These are phyloP conservation scores for Groenewaldozyma auringiensis DNA, from an alignment of 1,139 yeast genomes.

Conservation along the genomic window DNA sequence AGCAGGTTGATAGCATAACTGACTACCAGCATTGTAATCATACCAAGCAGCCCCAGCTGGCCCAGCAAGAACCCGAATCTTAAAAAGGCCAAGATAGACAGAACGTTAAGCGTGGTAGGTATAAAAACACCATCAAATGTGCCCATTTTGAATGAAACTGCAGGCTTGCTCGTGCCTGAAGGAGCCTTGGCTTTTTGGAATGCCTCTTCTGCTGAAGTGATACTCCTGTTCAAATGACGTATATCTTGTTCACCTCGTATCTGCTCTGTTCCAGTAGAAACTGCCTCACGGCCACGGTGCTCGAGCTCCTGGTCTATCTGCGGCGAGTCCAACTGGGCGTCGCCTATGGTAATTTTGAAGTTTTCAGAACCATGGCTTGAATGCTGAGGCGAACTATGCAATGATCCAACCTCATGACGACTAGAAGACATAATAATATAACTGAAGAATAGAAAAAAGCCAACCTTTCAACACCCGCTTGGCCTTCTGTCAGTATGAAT, in stretches of 20 bases:
- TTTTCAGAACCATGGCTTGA: constrained; percentile 1
- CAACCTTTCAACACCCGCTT: no score
- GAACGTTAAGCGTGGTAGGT: constrained; percentile 68
- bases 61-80: constrained; percentile 76
- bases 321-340: neutral
- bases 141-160: constrained; percentile 24
- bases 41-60: constrained; percentile 66
- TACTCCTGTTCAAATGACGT: constrained; percentile 11
- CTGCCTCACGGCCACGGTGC: constrained; percentile 11
- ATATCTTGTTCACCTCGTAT: neutral
- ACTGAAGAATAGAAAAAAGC: no score
- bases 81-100: constrained; percentile 70
- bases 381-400: neutral
- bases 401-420: neutral
- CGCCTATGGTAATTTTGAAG: neutral
- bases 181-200: neutral
- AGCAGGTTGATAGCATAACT: constrained; percentile 59
- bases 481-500: no score
- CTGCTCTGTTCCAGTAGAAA: neutral
- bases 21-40: constrained; percentile 39
- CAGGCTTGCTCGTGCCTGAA: neutral
- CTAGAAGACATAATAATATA: neutral
- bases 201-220: constrained; percentile 16
- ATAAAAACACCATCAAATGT: constrained; percentile 50
- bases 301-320: constrained; percentile 3